Evolutionary conservation across 2,329 filamentous ascomycete species (phyloP), one percentile per base, ranked within the genome.

Genomic region (Colletotrichum costaricense): DNA sequence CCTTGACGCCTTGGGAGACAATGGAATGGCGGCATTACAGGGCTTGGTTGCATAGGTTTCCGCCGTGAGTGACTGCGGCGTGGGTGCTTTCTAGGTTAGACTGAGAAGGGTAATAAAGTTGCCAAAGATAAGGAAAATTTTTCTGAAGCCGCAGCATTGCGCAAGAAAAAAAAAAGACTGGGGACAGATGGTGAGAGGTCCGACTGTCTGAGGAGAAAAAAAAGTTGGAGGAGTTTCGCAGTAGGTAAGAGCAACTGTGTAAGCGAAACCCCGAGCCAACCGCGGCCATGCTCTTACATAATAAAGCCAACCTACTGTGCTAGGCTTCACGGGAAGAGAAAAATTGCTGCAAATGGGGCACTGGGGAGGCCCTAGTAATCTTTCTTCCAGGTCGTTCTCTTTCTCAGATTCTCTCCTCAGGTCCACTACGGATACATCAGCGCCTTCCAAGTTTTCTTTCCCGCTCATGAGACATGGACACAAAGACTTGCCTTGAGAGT

Each of bases 41-140:
- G 63, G n/a, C n/a, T 28, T 65, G 33, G 49, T 24, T 28, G 33
- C 63, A 56, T 16, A 38, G 30, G 5, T 24, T 26, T 22, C 11
- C 33, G 19, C 22, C 33, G 46, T 35, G 46, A 63, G 60, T 35
- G 16, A 12, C 30, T 9, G 46, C 42, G 52, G 49, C 38, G 67
- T 12, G 19, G 35, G 38, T 42, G 12, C 38, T 42, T 57, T 42
- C 22, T 54, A 35, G 33, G 33, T 59, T 55, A 55, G 46, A 4
- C 62, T 33, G 42, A 12, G 26, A 30, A 19, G 59, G 12, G 54
- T 49, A 57, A 58, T 60, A 67, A 63, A 63, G 54, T 14, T 58
- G 52, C 67, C 49, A 74, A 63, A 75, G 74, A 75, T 75, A 73
- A 75, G 72, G 69, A 73, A 75, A 75, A 75, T 0, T 75, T 75